A percentile compares a stretch with the other conserved stretches of the same genome.
phyloP scores from a whole-genome alignment of 2,329 filamentous ascomycete genomes.

The Aspergillus fischeri region DNA sequence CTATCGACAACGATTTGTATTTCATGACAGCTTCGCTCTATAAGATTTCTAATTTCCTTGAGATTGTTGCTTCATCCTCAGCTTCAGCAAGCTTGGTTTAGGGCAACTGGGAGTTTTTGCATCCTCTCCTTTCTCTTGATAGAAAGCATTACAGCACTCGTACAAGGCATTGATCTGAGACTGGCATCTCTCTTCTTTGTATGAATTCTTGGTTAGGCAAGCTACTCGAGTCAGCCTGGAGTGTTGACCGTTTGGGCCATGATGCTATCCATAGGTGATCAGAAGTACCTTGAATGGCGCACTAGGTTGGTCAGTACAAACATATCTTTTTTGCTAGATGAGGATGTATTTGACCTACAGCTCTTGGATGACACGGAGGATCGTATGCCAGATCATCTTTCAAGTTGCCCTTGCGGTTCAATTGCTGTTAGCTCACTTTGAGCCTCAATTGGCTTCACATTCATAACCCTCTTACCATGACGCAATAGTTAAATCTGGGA shows the following conservation, averaged over 20 bases:
- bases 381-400: conserved; percentile 69
- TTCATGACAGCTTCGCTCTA: not conserved
- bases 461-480: conserved; percentile 24
- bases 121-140: conserved; percentile 70
- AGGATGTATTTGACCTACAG: conserved; percentile 52
- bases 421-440: conserved; percentile 7
- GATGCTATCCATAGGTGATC: not conserved
- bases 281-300: conserved; percentile 77
- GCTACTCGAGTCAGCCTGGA: conserved; percentile 46
- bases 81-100: conserved; percentile 68
- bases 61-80: conserved; percentile 79
- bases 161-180: conserved; percentile 78
- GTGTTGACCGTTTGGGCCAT: not conserved
- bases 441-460: not conserved
- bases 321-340: not conserved
- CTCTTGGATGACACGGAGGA: conserved; percentile 80
- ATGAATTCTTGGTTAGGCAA: conserved; percentile 79
- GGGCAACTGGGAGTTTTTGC: conserved; percentile 81
- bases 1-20: not conserved
- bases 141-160: conserved; percentile 88
- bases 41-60: conserved; percentile 27
- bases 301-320: conserved; percentile 48
- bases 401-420: conserved; percentile 35
- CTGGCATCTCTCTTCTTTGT: conserved; percentile 80
- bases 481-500: conserved; percentile 10